Evolutionary conservation across 371 early-diverging fungal genomes (phyloP).

Genomic region (Rhizomucor miehei): DNA sequence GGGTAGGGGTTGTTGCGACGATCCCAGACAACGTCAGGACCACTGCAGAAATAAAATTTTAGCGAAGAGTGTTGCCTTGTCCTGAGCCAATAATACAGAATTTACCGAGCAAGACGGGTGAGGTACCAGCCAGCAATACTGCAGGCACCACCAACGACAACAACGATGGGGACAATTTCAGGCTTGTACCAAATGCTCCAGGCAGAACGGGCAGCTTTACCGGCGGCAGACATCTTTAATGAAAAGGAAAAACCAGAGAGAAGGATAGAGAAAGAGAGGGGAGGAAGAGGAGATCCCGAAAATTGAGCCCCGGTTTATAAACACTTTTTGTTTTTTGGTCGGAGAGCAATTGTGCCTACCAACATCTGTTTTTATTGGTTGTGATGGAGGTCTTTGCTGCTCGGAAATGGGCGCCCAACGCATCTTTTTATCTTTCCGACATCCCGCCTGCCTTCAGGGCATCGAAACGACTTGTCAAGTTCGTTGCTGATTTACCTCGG

Average conservation of each 20-base stretch:
- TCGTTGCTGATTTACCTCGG: too few species aligned
- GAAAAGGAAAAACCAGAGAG: too few species aligned
- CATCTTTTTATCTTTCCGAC: too few species aligned
- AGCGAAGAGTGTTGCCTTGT: constrained; percentile 1
- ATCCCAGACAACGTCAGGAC: constrained; percentile 56
- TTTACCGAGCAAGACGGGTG: constrained; percentile 43
- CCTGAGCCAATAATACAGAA: background rate
- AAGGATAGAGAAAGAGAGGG: constrained; percentile 13
- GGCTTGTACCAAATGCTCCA: constrained; percentile 55
- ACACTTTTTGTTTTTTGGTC: too few species aligned
- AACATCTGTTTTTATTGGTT: too few species aligned
- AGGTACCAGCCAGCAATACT: constrained; percentile 48
- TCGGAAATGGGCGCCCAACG: too few species aligned
- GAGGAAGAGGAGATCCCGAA: constrained; percentile 5
- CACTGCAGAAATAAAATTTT: constrained; percentile 18
- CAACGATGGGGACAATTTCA: constrained; percentile 50
- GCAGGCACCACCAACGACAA: constrained; percentile 47
- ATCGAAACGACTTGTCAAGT: too few species aligned
- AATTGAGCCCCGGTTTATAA: too few species aligned
- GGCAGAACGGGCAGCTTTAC: constrained; percentile 46
- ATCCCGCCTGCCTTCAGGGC: too few species aligned
- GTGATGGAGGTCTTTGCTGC: too few species aligned
- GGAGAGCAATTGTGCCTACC: too few species aligned
- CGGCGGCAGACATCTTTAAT: constrained; percentile 33
- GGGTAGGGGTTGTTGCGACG: constrained; percentile 53